phyloP scores from a whole-genome alignment of 2,329 filamentous ascomycete species.

The Elsinoe australis region DNA sequence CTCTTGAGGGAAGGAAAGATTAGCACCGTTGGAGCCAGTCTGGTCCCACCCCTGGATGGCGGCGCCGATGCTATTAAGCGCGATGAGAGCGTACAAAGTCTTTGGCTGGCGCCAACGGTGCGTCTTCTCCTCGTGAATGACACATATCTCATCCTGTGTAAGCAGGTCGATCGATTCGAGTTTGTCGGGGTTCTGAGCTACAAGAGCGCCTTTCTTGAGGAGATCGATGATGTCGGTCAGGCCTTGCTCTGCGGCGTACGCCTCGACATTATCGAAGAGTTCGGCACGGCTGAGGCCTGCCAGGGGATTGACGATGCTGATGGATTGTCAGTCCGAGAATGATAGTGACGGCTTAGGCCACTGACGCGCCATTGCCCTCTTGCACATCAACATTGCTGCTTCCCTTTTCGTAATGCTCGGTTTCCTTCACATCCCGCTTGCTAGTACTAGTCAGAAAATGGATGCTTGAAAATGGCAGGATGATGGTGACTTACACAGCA shows the following conservation, averaged over 20 bases:
- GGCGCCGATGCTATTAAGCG: constrained; percentile 46
- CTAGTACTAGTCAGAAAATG: too few species aligned
- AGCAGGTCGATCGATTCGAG: constrained; percentile 39
- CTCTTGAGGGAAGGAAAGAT: constrained; percentile 41
- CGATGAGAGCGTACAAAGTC: constrained; percentile 44
- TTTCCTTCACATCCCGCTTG: too few species aligned
- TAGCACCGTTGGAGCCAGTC: constrained; percentile 48
- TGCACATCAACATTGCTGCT: too few species aligned
- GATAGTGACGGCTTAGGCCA: too few species aligned
- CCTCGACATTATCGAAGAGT: constrained; percentile 48
- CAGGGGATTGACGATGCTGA: constrained; percentile 46
- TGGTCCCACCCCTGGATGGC: constrained; percentile 49
- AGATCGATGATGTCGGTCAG: constrained; percentile 36
- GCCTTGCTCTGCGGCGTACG: constrained; percentile 44
- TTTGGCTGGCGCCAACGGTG: constrained; percentile 45
- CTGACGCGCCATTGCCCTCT: too few species aligned
- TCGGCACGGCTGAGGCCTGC: constrained; percentile 45
- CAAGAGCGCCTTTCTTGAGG: constrained; percentile 42
- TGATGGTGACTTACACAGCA: too few species aligned
- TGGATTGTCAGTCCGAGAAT: too few species aligned
- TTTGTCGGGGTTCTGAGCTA: constrained; percentile 42
- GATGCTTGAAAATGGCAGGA: too few species aligned
- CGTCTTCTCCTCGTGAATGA: too few species aligned
- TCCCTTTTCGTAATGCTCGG: too few species aligned
- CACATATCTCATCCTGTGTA: too few species aligned